Conservation (phyloP, 164 flowering plant species). For the Warburgia ugandensis region DNA sequence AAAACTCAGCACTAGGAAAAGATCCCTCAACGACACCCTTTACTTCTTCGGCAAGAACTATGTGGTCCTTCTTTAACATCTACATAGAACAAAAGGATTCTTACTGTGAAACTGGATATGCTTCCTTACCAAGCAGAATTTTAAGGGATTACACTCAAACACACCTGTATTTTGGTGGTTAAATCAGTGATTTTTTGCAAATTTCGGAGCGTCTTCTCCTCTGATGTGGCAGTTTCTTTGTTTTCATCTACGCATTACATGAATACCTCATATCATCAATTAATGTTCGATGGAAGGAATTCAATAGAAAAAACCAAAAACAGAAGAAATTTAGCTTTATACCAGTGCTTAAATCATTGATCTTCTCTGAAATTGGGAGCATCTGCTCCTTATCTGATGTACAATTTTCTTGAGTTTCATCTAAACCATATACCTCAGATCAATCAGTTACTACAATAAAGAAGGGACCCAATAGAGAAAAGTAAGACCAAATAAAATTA, state of each 20-base stretch:
- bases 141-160: not conserved
- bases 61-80: slow-evolving; percentile 49
- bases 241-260: not conserved
- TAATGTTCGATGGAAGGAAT: not conserved
- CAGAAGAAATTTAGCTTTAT: not conserved
- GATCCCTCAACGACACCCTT: slow-evolving; percentile 29
- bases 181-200: slow-evolving; percentile 36
- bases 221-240: not conserved
- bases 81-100: slow-evolving; percentile 20
- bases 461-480: not conserved
- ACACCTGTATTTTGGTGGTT: slow-evolving; percentile 42
- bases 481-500: no score
- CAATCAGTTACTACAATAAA: no score
- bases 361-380: no score
- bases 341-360: no score
- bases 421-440: no score
- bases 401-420: no score
- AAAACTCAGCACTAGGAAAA: slow-evolving; percentile 37
- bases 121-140: not conserved
- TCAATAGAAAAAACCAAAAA: not conserved
- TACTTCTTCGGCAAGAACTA: slow-evolving; percentile 36
- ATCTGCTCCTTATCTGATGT: not conserved
- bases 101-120: not conserved
- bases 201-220: slow-evolving; percentile 36
- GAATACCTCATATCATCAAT: not conserved